Conservation (phyloP, 2,329 filamentous ascomycete species). For the Ophiostoma triangulosporum region DNA sequence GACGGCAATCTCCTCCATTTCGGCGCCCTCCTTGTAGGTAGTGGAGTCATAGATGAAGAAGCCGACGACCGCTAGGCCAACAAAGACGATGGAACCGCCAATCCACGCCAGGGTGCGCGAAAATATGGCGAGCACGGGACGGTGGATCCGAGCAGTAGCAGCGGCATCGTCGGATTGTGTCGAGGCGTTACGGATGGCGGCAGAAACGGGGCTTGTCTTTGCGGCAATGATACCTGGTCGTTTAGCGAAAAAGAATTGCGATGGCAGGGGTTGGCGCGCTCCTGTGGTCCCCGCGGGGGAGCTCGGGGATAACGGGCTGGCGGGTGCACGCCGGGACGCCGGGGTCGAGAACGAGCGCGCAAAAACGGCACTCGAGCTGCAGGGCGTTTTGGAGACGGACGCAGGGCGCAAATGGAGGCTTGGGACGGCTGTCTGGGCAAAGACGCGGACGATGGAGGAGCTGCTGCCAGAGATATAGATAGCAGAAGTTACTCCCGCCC, state of each 20-base stretch:
- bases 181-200: constrained; percentile 4
- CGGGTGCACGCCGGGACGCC: background rate
- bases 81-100: constrained; percentile 61
- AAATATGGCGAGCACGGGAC: constrained; percentile 35
- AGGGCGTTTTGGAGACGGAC: background rate
- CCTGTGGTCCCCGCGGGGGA: background rate
- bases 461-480: background rate
- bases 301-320: background rate
- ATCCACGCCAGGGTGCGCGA: constrained; percentile 58
- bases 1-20: constrained; percentile 62
- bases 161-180: constrained; percentile 3
- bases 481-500: background rate
- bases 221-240: background rate
- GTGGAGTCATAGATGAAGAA: constrained; percentile 93
- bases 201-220: background rate
- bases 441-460: background rate
- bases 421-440: background rate
- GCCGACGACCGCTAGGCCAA: constrained; percentile 55
- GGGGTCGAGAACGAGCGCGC: constrained; percentile 4
- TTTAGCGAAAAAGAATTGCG: constrained; percentile 2
- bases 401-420: background rate
- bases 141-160: background rate
- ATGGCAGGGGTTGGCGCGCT: background rate
- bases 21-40: constrained; percentile 66
- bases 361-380: background rate